Base-by-base conservation (phyloP, 345 rosid species). In the Moricandia moricandioides region DNA sequence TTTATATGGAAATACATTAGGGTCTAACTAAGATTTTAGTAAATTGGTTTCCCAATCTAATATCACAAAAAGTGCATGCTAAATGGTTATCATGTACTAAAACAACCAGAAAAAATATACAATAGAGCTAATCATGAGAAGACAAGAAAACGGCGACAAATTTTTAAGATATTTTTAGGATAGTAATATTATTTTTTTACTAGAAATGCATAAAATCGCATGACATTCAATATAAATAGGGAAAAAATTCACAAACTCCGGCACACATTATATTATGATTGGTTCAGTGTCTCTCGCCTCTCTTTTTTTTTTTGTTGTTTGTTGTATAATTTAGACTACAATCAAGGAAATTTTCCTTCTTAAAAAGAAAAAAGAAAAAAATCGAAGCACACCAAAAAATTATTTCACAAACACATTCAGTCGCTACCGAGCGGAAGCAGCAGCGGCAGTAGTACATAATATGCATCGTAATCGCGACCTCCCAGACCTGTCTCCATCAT, bases 371-470 rank as follows among this genome's bases (percentile, higher is more conserved):
- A 0, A 58, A 35, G 18, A 67, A 3, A 14, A 67, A 5, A 30
- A 3, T 39, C n/a, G 7, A 67, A 61, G 43, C 81, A 67, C 66
- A 67, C 73, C 69, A 72, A 78, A 71, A 56, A 56, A 67, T 27
- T 78, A 65, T 67, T 59, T 65, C 77, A 66, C 73, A 71, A 77
- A 58, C 63, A 66, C 77, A 71, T 71, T 17, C 62, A 45, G 49
- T 67, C 45, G 61, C 61, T 72, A 78, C 55, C 82, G 78, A 61
- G 30, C 74, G 9, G 78, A 73, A 6, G 70, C 82, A 73, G 78
- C 82, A 14, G 96, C 88, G 4, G 97, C 99, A n/a, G 98, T 96
- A 65, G 99, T 96, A 78, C 99, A 96, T 77, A 96, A 82, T 64
- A 89, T 96, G 80, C 99, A 96, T 47, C 99, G 90, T 80, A 91